phyloP scores from a whole-genome alignment of 2,329 filamentous ascomycete genomes.

The Scytalidium lignicola region DNA sequence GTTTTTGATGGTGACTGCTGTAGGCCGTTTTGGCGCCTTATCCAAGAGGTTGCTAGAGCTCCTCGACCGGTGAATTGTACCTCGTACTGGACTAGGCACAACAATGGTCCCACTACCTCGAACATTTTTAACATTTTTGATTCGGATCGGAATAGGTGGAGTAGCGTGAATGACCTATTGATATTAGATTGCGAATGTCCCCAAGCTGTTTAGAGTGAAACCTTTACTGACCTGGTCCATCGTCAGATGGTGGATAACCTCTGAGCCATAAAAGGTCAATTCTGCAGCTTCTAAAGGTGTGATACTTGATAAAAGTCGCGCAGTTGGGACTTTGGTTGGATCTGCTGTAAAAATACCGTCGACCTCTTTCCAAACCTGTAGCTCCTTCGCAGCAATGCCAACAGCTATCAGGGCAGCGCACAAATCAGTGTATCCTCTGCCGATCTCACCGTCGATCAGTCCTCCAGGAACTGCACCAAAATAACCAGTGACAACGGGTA shows the following conservation, averaged over 20 bases:
- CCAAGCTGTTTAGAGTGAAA: too few species aligned
- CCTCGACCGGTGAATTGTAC: slow-evolving; percentile 46
- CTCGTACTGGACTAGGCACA: slow-evolving; percentile 65
- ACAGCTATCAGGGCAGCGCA: slow-evolving; percentile 91
- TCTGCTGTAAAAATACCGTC: slow-evolving; percentile 88
- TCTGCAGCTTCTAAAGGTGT: slow-evolving; percentile 94
- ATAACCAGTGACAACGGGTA: slow-evolving; percentile 85
- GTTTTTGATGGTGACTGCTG: slow-evolving; percentile 94
- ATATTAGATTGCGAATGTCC: too few species aligned
- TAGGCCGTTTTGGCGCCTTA: slow-evolving; percentile 67
- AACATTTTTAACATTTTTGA: slow-evolving; percentile 89
- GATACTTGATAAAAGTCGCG: slow-evolving; percentile 80
- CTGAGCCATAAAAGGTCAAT: slow-evolving; percentile 88
- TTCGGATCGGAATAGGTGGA: slow-evolving; percentile 75
- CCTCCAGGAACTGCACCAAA: slow-evolving; percentile 92
- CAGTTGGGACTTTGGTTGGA: slow-evolving; percentile 85
- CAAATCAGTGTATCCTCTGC: slow-evolving; percentile 92
- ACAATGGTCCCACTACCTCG: slow-evolving; percentile 74
- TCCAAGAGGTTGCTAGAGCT: slow-evolving; percentile 40
- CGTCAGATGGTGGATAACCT: slow-evolving; percentile 97
- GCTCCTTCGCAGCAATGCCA: slow-evolving; percentile 76
- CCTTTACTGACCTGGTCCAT: slow-evolving; percentile 70
- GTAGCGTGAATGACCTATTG: slow-evolving; percentile 61
- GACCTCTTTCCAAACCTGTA: slow-evolving; percentile 99
- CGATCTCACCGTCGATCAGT: slow-evolving; percentile 81